phyloP scores from a whole-genome alignment of 2,329 filamentous ascomycete species.

The Hymenoscyphus repandus region DNA sequence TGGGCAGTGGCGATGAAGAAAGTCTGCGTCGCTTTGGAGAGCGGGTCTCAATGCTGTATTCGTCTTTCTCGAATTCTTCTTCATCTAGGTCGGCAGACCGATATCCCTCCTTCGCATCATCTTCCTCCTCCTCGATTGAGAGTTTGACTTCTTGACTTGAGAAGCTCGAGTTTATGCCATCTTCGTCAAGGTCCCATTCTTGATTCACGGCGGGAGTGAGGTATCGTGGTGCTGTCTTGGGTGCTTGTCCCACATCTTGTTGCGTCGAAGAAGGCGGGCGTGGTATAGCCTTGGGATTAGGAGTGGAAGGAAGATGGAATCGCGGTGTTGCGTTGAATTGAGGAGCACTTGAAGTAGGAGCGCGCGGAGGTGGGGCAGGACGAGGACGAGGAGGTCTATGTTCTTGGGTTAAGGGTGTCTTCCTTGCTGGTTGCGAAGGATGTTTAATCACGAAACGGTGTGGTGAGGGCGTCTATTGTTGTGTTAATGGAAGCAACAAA shows the following conservation, averaged over 20 bases:
- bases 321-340: conserved; percentile 33
- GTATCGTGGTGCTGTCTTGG: conserved; percentile 22
- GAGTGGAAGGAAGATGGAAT: conserved; percentile 30
- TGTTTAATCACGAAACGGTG: conserved; percentile 34
- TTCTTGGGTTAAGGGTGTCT: conserved; percentile 21
- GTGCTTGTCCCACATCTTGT: conserved; percentile 3
- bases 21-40: conserved; percentile 27
- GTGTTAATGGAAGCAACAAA: conserved; percentile 9
- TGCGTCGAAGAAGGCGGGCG: conserved; percentile 18
- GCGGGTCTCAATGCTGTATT: conserved; percentile 19
- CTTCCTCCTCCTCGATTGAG: conserved; percentile 24
- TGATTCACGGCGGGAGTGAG: conserved; percentile 22
- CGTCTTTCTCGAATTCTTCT: conserved; percentile 13
- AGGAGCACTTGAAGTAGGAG: background rate
- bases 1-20: conserved; percentile 13
- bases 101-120: conserved; percentile 10
- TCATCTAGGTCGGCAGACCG: conserved; percentile 8
- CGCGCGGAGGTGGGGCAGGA: background rate
- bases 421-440: conserved; percentile 14
- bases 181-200: conserved; percentile 3
- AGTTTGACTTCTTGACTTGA: conserved; percentile 24
- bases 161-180: conserved; percentile 22
- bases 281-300: conserved; percentile 22
- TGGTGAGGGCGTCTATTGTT: conserved; percentile 33
- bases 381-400: conserved; percentile 5